Base-by-base conservation (phyloP, 257 asterid genomes). In the Solanum verrucosum region DNA sequence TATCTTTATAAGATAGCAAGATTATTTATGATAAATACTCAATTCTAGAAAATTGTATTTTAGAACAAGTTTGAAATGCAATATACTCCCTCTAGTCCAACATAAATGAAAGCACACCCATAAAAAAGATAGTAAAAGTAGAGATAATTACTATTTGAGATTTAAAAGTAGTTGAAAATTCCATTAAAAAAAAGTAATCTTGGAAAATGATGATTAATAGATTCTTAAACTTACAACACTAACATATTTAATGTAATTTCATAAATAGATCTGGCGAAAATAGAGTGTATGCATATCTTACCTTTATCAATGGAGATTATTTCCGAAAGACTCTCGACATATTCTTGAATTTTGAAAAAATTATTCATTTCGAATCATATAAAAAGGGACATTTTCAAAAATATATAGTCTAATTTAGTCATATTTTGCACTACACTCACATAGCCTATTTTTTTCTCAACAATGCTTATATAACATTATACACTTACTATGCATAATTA, bases 241-340 rank as follows among this genome's bases (percentile, higher is more conserved):
- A 15, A 29, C 2, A 70, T 70, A 70, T 14, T 14, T 0, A 29
- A 1, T 70, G 5, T 70, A 70, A 70, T 70, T 3, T 29, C 5
- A 70, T 29, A 14, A 70, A 15, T 1, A 1, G 5, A 3, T 14
- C 0, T 70, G 12, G 0, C 2, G 5, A 70, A 1, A 16, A 29
- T 67, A 6, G 5, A 6, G 10, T 1, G 1, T 70, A 6, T 0
- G 3, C 11, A 70, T 6, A 70, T 29, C 0, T 5, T 29, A 68
- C 1, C 18, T 31, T 33, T 68, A 68, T 15, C 14, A 0, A 0
- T n/a, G 0, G 7, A 65, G 15, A 25, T 0, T n/a, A 0, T 11
- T 65, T 63, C 0, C 6, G 3, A 65, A 65, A 65, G 16, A 65
- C 15, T 65, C 15, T 65, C 8, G 0, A 10, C 15, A 65, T 10